These are phyloP conservation scores for Tuber melanosporum DNA, from an alignment of 495 filamentous ascomycete genomes.

Conservation along the genomic window DNA sequence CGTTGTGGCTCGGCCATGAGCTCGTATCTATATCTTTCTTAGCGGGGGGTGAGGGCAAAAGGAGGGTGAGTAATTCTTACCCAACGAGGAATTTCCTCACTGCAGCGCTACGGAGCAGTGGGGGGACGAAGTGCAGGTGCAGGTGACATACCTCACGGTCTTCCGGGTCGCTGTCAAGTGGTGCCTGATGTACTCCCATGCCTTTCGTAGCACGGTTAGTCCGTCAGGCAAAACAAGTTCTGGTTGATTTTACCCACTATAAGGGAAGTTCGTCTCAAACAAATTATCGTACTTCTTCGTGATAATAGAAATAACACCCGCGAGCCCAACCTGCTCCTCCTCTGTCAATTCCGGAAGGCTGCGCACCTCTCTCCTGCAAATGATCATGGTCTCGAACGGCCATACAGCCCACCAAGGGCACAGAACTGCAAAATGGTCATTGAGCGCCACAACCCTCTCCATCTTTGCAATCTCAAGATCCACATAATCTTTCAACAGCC, in stretches of 20 bases:
- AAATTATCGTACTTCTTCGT: conserved; percentile 91
- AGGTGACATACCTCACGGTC: conserved; percentile 82
- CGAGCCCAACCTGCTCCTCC: conserved; percentile 61
- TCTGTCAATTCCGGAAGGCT: conserved; percentile 71
- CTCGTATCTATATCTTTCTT: conserved; percentile 59
- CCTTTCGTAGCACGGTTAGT: neutral
- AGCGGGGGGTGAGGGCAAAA: neutral
- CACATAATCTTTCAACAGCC: conserved; percentile 81
- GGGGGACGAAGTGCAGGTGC: conserved; percentile 96
- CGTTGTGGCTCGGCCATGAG: conserved; percentile 93
- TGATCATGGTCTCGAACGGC: conserved; percentile 94
- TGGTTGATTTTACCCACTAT: conserved; percentile 52
- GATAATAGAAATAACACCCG: conserved; percentile 77
- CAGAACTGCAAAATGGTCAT: conserved; percentile 70
- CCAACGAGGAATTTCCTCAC: conserved; percentile 95
- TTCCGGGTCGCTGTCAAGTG: conserved; percentile 73
- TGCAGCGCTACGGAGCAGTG: conserved; percentile 81
- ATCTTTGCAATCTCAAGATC: conserved; percentile 70
- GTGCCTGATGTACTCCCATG: conserved; percentile 85
- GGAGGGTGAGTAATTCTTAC: conserved; percentile 42
- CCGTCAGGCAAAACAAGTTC: too few species aligned
- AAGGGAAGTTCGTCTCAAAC: conserved; percentile 94
- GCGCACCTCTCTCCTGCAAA: conserved; percentile 71
- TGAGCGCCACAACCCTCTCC: conserved; percentile 82
- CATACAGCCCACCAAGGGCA: conserved; percentile 97